These are phyloP conservation scores for Ceratocystis cacaofunesta DNA, from an alignment of 2,329 filamentous ascomycete species.

Conservation along the genomic window DNA sequence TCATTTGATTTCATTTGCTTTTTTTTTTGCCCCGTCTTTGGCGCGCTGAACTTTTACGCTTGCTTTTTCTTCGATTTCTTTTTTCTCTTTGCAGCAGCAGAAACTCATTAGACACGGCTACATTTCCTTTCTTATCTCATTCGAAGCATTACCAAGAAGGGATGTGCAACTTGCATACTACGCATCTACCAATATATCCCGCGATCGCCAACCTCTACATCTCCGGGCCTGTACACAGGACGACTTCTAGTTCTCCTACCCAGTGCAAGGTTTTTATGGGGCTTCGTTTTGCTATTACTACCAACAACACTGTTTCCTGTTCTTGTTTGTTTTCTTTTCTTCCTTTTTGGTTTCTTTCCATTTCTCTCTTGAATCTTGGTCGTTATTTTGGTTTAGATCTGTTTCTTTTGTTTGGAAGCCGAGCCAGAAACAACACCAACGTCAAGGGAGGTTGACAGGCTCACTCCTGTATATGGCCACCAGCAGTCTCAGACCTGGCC, in stretches of 20 bases:
- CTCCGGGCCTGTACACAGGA: neutral
- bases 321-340: conserved; percentile 4
- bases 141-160: neutral
- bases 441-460: neutral
- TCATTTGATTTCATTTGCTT: neutral
- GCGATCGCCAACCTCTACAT: neutral
- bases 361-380: neutral
- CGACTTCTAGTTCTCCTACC: neutral
- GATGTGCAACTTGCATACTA: neutral
- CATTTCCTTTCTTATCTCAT: neutral
- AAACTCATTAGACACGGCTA: conserved; percentile 9
- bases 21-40: neutral
- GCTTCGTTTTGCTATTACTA: conserved; percentile 7
- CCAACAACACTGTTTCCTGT: conserved; percentile 4
- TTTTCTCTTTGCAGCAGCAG: conserved; percentile 8
- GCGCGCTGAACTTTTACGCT: neutral
- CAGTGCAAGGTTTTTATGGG: neutral
- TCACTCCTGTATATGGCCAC: conserved; percentile 4
- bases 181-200: neutral
- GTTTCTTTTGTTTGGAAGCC: neutral
- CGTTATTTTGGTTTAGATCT: neutral
- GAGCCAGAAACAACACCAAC: neutral
- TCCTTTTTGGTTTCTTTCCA: neutral
- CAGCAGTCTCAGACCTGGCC: conserved; percentile 7
- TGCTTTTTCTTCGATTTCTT: conserved; percentile 11